Conservation (phyloP, 441 rosid species). For the Adansonia madagascariensis region DNA sequence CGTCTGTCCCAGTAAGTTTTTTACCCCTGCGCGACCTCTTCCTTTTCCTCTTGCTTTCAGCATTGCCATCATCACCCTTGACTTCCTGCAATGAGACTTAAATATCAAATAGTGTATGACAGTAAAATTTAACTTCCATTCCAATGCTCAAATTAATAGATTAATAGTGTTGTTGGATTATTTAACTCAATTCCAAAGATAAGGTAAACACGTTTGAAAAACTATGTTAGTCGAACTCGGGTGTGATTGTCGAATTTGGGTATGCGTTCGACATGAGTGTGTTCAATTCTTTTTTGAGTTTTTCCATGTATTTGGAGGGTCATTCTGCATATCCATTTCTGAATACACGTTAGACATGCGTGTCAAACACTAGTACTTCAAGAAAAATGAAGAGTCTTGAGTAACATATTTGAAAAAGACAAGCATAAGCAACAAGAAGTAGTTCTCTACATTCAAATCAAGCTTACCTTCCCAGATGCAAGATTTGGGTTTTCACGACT, state of each 20-base stretch:
- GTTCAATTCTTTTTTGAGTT: too few relatives aligned
- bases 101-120: neutral
- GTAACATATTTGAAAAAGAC: neutral
- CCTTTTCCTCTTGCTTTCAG: constrained; percentile 48
- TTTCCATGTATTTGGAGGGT: too few relatives aligned
- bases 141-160: neutral
- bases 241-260: too few relatives aligned
- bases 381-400: too few relatives aligned
- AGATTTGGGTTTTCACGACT: constrained; percentile 35
- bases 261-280: too few relatives aligned
- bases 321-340: too few relatives aligned
- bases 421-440: neutral
- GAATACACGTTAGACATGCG: too few relatives aligned
- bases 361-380: too few relatives aligned
- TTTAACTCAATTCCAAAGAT: constrained; percentile 9
- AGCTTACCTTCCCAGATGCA: constrained; percentile 46
- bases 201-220: neutral
- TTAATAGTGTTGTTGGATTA: neutral
- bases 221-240: neutral
- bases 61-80: constrained; percentile 32
- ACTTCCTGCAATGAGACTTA: constrained; percentile 43
- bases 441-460: neutral
- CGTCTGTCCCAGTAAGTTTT: constrained; percentile 23
- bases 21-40: constrained; percentile 43
- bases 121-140: neutral